These are phyloP conservation scores for Citrus reticulata DNA, from an alignment of 345 rosid species.

Conservation along the genomic window DNA sequence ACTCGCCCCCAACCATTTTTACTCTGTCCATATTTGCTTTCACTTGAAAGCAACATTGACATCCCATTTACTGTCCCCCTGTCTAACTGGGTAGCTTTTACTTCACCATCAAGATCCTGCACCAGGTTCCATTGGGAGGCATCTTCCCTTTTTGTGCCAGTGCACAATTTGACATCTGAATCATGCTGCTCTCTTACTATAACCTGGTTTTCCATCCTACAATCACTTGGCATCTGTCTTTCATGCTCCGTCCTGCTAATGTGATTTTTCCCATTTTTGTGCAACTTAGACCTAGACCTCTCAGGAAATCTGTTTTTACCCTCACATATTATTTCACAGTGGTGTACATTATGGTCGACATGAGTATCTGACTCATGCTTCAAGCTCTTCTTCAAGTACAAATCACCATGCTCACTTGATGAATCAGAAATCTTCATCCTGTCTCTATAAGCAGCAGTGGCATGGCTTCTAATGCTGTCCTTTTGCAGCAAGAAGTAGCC, in stretches of 20 bases:
- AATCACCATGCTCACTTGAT: conserved; percentile 13
- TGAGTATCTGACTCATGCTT: conserved; percentile 12
- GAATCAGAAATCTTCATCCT: conserved; percentile 19
- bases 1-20: conserved; percentile 8
- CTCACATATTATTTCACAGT: conserved; percentile 6
- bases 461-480: conserved; percentile 19
- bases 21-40: conserved; percentile 16
- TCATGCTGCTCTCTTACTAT: conserved; percentile 23
- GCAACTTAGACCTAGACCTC: conserved; percentile 10
- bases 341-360: conserved; percentile 1
- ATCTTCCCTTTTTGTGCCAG: conserved; percentile 10
- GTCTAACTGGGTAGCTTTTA: conserved; percentile 17
- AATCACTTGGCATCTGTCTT: conserved; percentile 23
- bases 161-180: conserved; percentile 18
- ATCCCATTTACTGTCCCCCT: conserved; percentile 18
- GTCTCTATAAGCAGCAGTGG: conserved; percentile 16
- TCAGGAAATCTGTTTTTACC: conserved; percentile 15
- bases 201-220: conserved; percentile 18
- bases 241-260: conserved; percentile 8
- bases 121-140: conserved; percentile 13
- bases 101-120: conserved; percentile 22
- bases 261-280: conserved; percentile 23
- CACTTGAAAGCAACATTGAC: conserved; percentile 9
- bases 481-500: conserved; percentile 15
- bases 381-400: conserved; percentile 20